A percentile compares a stretch with the other conserved stretches of the same genome.
Evolutionary conservation across 331 rosid genomes (phyloP).

Genomic region (Pyrus hybrid): DNA sequence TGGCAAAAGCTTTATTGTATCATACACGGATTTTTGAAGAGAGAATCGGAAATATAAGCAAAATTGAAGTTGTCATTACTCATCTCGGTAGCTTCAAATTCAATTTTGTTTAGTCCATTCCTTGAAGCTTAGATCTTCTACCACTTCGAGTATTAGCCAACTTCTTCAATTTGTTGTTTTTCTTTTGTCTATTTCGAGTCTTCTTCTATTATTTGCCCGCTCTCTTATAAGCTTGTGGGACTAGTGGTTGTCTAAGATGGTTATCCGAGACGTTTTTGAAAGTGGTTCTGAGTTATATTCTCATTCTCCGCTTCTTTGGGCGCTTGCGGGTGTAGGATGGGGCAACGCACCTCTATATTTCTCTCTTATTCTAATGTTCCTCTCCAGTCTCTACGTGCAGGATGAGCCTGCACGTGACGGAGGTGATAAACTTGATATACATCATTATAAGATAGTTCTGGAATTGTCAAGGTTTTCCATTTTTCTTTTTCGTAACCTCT

Average conservation of each 20-base stretch:
- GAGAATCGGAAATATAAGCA: background rate
- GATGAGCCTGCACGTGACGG: background rate
- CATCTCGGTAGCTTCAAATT: background rate
- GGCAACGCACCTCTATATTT: background rate
- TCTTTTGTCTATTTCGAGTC: background rate
- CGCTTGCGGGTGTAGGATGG: background rate
- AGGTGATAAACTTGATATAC: background rate
- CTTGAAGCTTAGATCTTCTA: background rate
- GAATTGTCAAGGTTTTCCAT: background rate
- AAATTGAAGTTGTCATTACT: background rate
- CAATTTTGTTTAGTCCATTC: background rate
- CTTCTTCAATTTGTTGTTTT: background rate
- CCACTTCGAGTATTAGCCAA: too few relatives aligned
- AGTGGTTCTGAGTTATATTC: background rate
- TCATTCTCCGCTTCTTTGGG: background rate
- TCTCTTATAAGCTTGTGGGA: background rate
- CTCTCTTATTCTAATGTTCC: background rate
- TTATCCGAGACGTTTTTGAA: background rate
- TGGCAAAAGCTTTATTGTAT: slow-evolving; percentile 3
- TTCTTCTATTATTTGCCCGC: background rate
- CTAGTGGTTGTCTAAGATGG: background rate
- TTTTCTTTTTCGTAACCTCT: background rate
- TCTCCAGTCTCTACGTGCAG: background rate
- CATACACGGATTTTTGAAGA: slow-evolving; percentile 27
- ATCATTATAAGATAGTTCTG: background rate